Base-by-base conservation (phyloP, 129 eudicot species). In the Apium graveolens region DNA sequence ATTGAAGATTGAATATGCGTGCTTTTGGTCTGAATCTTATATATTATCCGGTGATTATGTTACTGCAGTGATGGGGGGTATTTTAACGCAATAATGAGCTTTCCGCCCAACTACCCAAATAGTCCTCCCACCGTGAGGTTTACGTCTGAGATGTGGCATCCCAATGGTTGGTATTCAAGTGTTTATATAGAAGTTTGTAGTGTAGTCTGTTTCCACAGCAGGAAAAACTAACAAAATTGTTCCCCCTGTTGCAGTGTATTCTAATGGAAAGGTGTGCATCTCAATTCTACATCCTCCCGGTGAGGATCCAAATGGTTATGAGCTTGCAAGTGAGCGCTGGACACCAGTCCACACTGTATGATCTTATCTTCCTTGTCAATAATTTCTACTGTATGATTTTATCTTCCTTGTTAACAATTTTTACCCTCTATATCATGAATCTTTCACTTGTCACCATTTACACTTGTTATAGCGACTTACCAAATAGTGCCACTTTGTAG, bases 311-410 rank as follows among this genome's bases (percentile, higher is more conserved):
- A 81, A 87, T 75, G 89, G 88, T 7, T 89, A 85, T 73, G 94
- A 87, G 80, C 88, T 83, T 49, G 91, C 94, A 26, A 85, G 94
- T 57, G 94, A 89, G 75, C 94, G 91, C 7, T 89, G 91, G 91
- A 79, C 84, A 8, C 91, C 94, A 16, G 85, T 85, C 41, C 94
- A 89, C 73, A 89, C 94, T 34, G 94, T 86, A 80, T 68, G 81
- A 34, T 26, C 45, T 57, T 26, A n/a, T 37, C 27, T 48, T 18
- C n/a, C 31, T 49, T 37, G 24, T 75, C 27, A 29, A 14, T 46
- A 45, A 18, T 29, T 46, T 38, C 41, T 38, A 89, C 94, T 34
- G 94, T 86, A 80, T 68, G 80, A 34, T 34, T 38, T 57, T 20
- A n/a, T 37, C 27, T 48, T 17, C n/a, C 31, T 48, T 37, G 12